Evolutionary conservation across 2,329 filamentous ascomycete genomes (phyloP), one percentile per base, ranked within the genome.

Genomic region (Penicillium polonicum): DNA sequence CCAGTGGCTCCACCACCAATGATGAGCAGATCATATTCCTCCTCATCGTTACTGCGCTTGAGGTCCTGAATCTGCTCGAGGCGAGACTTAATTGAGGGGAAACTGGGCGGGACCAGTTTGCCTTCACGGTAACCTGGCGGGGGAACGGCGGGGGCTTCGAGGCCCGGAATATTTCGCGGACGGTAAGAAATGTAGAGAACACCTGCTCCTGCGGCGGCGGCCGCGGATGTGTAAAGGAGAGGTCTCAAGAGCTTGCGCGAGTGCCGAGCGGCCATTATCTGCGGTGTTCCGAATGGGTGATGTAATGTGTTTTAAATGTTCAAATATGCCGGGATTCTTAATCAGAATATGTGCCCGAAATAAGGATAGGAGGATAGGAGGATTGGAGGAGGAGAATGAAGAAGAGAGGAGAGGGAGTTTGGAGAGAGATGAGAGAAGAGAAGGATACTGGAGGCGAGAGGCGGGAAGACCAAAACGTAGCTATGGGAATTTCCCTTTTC

Each of bases 1-100:
- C 90, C 90, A 2, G 90, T 93, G 15, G 90, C 90, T 63, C 90
- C 90, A 62, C 86, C 89, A 57, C 90, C 90, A 67, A 93, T 90
- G 67, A 94, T 80, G 62, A 93, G 79, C 41, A 94, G 79, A 71
- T 93, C 90, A 68, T 92, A 93, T 52, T 85, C 81, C 43, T 87
- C 82, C 21, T 70, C 62, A 7, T 60, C 63, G 41, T 65, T 50
- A 52, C 80, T 81, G 53, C 75, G 72, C 67, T 78, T 80, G 52
- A 84, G 65, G 59, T 83, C 81, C 52, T 76, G 70, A 42, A 84
- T 82, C 65, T 83, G 80, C 59, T 83, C 77, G 31, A 77, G 72
- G 53, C 82, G 75, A 27, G 72, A 74, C 64, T 81, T 82, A 60
- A 82, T 78, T 45, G 70, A 69, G 5, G 82, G 81, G 64, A 83